Evolutionary conservation across 192 early-diverging fungal genomes (phyloP), one percentile per base, ranked within the genome.

Genomic region (Umbelopsis isabellina): DNA sequence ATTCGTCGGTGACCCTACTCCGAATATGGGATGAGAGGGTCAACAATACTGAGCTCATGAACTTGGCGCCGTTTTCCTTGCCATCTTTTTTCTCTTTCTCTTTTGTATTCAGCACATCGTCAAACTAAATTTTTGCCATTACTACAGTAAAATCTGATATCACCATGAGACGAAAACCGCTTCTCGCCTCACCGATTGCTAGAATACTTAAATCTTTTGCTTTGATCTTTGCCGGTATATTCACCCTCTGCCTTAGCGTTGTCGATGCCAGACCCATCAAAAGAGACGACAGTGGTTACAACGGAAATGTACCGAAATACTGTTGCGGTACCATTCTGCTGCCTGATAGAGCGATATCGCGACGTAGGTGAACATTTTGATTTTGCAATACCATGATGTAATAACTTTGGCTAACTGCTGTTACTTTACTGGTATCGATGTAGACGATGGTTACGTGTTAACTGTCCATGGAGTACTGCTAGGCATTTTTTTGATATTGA

Each of bases 21-120:
- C 23, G 30, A 61, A 27, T 35, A 35, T 41, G 37, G 55, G 55
- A 35, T 35, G 33, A 25, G 55, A 61, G 27, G 55, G 55, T 61
- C 55, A 61, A 61, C 55, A 61, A 61, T 16, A 58, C 25, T n/a
- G 27, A 30, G 25, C 55, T 61, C 27, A 61, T 35, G 55, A 33
- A 61, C 30, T 61, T 52, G 51, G 13, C 11, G 55, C 55, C 27
- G 55, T n/a, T 35, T 22, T 25, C 25, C 25, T 16, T n/a, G 30
- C 13, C 23, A 12, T 6, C 23, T 16, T 18, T 12, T 35, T 35
- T 35, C 13, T 35, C 33, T 61, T 61, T 61, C 30, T 61, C 30
- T 61, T 52, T 10, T 23, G 7, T 61, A 37, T 30, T 35, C 18
- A 35, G 13, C 27, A 35, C 30, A 7, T 37, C 18, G 2, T 61